phyloP scores from a whole-genome alignment of 495 filamentous ascomycete species.

The Trichoderma orchidacearum region DNA sequence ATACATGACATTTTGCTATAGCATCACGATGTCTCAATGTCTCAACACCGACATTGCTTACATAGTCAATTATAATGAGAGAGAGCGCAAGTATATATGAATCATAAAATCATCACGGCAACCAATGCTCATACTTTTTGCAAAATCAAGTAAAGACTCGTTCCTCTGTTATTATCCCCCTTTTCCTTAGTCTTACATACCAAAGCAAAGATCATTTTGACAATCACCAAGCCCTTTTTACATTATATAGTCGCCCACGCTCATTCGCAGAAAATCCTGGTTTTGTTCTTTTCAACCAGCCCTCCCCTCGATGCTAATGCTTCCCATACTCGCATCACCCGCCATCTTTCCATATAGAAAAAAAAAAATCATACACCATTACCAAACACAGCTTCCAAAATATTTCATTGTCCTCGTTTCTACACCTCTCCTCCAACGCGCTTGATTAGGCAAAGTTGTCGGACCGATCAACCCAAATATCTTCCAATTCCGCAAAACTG shows the following conservation, averaged over 20 bases:
- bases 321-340: not conserved
- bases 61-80: no score
- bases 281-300: not conserved
- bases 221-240: not conserved
- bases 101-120: not conserved
- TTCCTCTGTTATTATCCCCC: not conserved
- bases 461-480: conserved; percentile 73
- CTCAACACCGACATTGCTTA: no score
- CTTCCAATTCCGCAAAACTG: conserved; percentile 83
- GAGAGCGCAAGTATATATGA: no score
- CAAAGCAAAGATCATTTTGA: not conserved
- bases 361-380: not conserved
- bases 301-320: not conserved
- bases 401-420: not conserved
- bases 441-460: conserved; percentile 67
- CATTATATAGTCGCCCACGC: not conserved
- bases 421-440: not conserved
- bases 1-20: no score
- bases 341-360: not conserved
- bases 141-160: not conserved
- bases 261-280: not conserved
- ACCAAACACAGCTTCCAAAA: not conserved
- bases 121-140: not conserved
- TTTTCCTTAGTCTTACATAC: not conserved
- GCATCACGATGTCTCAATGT: no score